Evolutionary conservation across 179 eudicot genomes (phyloP).

Genomic region (Spinacia oleracea): DNA sequence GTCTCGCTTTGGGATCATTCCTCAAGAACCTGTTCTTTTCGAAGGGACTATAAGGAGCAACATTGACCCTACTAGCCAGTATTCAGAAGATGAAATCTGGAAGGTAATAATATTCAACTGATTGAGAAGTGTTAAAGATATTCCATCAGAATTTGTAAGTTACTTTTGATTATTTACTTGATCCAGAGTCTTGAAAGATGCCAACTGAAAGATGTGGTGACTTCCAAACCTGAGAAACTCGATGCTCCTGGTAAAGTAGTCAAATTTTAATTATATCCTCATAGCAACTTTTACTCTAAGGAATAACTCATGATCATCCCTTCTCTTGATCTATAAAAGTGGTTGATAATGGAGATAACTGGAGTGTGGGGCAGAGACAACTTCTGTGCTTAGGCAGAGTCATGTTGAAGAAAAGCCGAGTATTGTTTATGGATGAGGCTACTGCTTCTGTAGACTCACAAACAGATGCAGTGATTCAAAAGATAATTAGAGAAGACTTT

Average conservation of each 20-base stretch:
- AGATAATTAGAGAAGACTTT: slow-evolving; percentile 86
- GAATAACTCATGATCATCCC: background rate
- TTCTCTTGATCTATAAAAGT: slow-evolving; percentile 33
- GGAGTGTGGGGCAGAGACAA: slow-evolving; percentile 98
- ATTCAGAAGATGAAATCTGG: slow-evolving; percentile 96
- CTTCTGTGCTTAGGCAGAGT: slow-evolving; percentile 90
- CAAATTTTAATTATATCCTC: background rate
- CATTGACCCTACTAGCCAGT: slow-evolving; percentile 71
- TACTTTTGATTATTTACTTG: background rate
- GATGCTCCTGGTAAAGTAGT: slow-evolving; percentile 43
- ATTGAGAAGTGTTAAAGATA: background rate
- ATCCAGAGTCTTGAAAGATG: slow-evolving; percentile 89
- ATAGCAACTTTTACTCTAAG: no score
- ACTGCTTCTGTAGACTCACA: slow-evolving; percentile 98
- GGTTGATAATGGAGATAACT: slow-evolving; percentile 84
- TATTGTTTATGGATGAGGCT: slow-evolving; percentile 94
- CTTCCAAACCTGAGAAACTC: slow-evolving; percentile 82
- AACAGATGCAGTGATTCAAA: slow-evolving; percentile 86
- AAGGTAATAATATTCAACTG: slow-evolving; percentile 49
- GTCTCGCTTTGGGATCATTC: slow-evolving; percentile 96
- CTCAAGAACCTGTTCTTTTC: slow-evolving; percentile 96
- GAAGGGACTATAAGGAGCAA: slow-evolving; percentile 97
- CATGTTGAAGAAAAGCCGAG: slow-evolving; percentile 75
- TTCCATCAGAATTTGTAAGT: background rate
- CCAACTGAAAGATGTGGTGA: slow-evolving; percentile 85